A percentile compares a stretch with the other conserved stretches of the same genome.
These are phyloP conservation scores for Dentiscutata heterogama DNA, from an alignment of 371 early-diverging fungal genomes.

Conservation along the genomic window DNA sequence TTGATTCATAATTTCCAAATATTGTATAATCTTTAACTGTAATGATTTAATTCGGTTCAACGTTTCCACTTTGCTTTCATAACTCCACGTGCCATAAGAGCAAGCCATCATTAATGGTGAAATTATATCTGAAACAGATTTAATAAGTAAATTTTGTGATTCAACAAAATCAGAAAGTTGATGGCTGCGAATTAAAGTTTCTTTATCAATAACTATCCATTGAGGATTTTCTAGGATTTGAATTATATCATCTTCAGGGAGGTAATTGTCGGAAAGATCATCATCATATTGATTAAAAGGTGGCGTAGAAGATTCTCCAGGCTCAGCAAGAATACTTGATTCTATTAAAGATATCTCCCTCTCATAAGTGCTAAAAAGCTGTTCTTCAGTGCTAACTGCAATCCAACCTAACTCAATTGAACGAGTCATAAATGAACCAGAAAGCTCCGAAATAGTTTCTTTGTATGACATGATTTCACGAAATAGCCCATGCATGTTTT, in stretches of 20 bases:
- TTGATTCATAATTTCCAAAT: slow-evolving; percentile 27
- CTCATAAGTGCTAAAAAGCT: slow-evolving; percentile 22
- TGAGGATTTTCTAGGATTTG: slow-evolving; percentile 37
- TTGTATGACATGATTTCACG: slow-evolving; percentile 38
- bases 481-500: background rate
- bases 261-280: background rate
- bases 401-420: slow-evolving; percentile 15
- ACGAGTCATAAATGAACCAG: background rate
- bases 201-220: slow-evolving; percentile 43
- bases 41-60: background rate
- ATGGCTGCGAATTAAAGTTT: slow-evolving; percentile 2
- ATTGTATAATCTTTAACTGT: slow-evolving; percentile 26
- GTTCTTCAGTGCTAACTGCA: background rate
- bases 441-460: slow-evolving; percentile 25
- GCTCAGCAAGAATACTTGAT: slow-evolving; percentile 33
- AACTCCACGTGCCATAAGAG: slow-evolving; percentile 27
- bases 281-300: background rate
- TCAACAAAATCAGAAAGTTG: slow-evolving; percentile 18
- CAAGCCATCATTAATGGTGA: slow-evolving; percentile 45
- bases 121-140: slow-evolving; percentile 12
- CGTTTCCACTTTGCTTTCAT: background rate
- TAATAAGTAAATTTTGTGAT: slow-evolving; percentile 5
- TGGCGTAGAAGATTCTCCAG: background rate
- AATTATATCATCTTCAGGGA: slow-evolving; percentile 35
- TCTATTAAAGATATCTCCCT: slow-evolving; percentile 39